Evolutionary conservation across 164 flowering plant genomes (phyloP), one percentile per base, ranked within the genome.

Genomic region (Vitis amurensis): DNA sequence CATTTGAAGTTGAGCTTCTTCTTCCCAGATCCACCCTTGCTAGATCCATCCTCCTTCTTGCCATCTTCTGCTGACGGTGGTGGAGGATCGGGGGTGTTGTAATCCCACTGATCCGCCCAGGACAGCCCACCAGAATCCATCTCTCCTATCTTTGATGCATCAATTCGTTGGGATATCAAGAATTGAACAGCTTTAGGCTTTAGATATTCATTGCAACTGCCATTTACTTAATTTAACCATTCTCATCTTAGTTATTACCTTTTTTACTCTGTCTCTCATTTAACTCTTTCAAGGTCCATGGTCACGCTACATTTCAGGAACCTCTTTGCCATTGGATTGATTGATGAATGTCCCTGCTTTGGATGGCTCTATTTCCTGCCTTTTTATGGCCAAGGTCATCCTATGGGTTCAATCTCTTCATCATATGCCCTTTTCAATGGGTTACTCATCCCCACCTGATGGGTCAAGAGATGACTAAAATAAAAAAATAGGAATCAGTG

Each of bases 61-160:
- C 76, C 71, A 16, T 80, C 77, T 5, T 73, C 81, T 11, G 62
- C 3, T 59, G 69, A 19, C 2, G 78, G 77, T 3, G 84, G 82
- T 3, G 71, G 83, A 52, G 87, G 87, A 52, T 83, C 82, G 1
- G 27, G 27, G 27, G 80, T 78, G 74, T 60, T 72, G 73, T 70
- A 47, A 63, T 87, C 94, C 91, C 90, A 89, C 76, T 87, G 91
- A 81, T 87, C 91, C 10, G 91, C 94, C 91, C 91, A 86, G 10
- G 89, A 85, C n/a, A 79, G 61, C n/a, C 90, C 86, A 14, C 80
- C 82, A 0, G 79, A 73, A 62, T 83, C 84, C 90, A 82, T 81
- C 62, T 67, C 67, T 68, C 50, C 72, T 59, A 2, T 50, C 29
- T 53, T 31, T 17, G 59, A 55, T 16, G 37, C 50, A 37, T 27